Evolutionary conservation across 495 filamentous ascomycete genomes (phyloP).

Genomic region (Aspergillus steynii): DNA sequence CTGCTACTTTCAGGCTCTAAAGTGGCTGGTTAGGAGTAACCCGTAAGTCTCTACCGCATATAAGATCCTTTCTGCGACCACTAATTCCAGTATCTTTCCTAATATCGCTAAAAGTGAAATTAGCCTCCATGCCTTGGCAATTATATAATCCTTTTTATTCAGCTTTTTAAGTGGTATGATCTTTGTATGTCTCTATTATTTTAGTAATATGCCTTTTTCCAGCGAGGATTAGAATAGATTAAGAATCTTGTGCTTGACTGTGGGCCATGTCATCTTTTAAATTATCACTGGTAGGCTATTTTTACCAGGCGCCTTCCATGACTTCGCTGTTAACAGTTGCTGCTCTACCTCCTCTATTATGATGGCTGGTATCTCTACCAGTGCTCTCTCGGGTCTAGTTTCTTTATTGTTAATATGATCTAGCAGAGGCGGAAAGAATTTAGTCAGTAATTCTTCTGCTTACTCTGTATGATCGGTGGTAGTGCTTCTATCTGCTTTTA

Average conservation of each 20-base stretch:
- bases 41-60: slow-evolving; percentile 24
- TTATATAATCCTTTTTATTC: slow-evolving; percentile 20
- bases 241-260: slow-evolving; percentile 27
- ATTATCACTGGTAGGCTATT: slow-evolving; percentile 18
- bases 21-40: slow-evolving; percentile 17
- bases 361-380: background rate
- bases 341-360: background rate
- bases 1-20: background rate
- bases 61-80: slow-evolving; percentile 31
- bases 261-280: slow-evolving; percentile 28
- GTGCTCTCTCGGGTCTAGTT: slow-evolving; percentile 5
- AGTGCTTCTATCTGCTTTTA: background rate
- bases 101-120: slow-evolving; percentile 27
- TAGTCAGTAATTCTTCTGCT: slow-evolving; percentile 22
- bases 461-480: slow-evolving; percentile 20
- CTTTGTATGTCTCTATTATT: slow-evolving; percentile 8
- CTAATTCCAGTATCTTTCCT: slow-evolving; percentile 28
- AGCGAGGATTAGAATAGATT: slow-evolving; percentile 18
- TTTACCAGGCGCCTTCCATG: too few relatives aligned
- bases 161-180: slow-evolving; percentile 32
- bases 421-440: slow-evolving; percentile 31
- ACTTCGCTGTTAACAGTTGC: slow-evolving; percentile 10
- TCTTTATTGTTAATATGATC: slow-evolving; percentile 22
- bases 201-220: slow-evolving; percentile 4
- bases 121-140: slow-evolving; percentile 21